Conservation (phyloP, 2,329 filamentous ascomycete species). For the Ascochyta rabiei region DNA sequence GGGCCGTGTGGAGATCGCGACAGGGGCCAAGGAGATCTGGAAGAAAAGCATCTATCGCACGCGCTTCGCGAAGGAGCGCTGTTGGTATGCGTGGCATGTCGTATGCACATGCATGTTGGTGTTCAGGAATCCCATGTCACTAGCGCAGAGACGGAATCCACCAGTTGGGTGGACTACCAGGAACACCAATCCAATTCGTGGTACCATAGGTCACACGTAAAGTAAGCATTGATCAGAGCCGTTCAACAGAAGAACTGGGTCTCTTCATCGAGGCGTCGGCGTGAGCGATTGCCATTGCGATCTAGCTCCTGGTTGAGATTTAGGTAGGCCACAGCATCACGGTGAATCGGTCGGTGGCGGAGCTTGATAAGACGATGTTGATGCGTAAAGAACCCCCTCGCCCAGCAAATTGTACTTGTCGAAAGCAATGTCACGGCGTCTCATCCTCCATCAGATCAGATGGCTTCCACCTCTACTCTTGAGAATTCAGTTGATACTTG, state of each 20-base stretch:
- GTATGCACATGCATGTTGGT: slow-evolving; percentile 12
- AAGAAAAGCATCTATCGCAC: slow-evolving; percentile 61
- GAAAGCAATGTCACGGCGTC: too few relatives aligned
- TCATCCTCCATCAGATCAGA: too few relatives aligned
- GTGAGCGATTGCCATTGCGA: too few relatives aligned
- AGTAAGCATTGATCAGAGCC: too few relatives aligned
- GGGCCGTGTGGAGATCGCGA: slow-evolving; percentile 66
- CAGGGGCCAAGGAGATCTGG: slow-evolving; percentile 68
- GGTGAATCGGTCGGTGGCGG: background rate
- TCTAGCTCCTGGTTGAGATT: too few relatives aligned
- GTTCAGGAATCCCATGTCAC: slow-evolving; percentile 3
- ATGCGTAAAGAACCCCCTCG: too few relatives aligned
- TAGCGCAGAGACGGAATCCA: slow-evolving; percentile 3
- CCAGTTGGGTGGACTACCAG: background rate
- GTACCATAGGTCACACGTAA: too few relatives aligned
- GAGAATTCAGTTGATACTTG: background rate
- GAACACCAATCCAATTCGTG: background rate
- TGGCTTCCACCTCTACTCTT: too few relatives aligned
- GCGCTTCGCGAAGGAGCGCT: slow-evolving; percentile 61
- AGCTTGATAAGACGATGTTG: slow-evolving; percentile 14
- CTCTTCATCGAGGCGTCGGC: too few relatives aligned
- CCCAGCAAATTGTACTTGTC: too few relatives aligned
- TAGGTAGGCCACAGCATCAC: too few relatives aligned
- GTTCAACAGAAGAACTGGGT: too few relatives aligned
- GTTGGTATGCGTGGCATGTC: slow-evolving; percentile 65